A percentile compares a stretch with the other conserved stretches of the same genome.
Conservation (phyloP, 2,329 filamentous ascomycete genomes). For the Metarhizium sp. region DNA sequence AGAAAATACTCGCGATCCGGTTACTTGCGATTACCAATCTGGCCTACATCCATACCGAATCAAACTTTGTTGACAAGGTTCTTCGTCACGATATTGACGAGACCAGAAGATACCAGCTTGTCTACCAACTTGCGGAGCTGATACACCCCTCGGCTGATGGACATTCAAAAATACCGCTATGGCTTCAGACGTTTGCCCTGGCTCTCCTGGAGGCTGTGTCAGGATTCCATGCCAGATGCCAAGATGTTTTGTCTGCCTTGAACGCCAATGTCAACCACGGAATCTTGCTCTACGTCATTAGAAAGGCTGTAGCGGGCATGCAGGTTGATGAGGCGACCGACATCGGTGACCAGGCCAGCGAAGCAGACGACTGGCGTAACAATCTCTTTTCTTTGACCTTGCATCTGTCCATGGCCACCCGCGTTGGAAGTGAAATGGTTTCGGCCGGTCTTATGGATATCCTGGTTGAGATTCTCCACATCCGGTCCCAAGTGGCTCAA, state of each 20-base stretch:
- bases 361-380: conserved; percentile 81
- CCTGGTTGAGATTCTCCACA: conserved; percentile 76
- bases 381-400: conserved; percentile 81
- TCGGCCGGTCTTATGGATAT: conserved; percentile 84
- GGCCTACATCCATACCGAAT: conserved; percentile 78
- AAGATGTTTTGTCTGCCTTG: conserved; percentile 81
- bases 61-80: conserved; percentile 75
- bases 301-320: conserved; percentile 83
- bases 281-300: conserved; percentile 82
- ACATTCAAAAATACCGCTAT: conserved; percentile 57
- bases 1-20: conserved; percentile 69
- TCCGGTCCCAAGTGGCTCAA: conserved; percentile 73
- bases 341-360: conserved; percentile 50
- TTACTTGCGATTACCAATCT: conserved; percentile 84
- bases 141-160: conserved; percentile 73
- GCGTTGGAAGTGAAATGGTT: conserved; percentile 75
- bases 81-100: conserved; percentile 84
- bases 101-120: conserved; percentile 77
- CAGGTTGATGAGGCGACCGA: conserved; percentile 44
- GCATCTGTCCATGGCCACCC: conserved; percentile 64
- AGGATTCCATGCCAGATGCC: conserved; percentile 63
- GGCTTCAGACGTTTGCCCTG: conserved; percentile 75
- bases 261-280: conserved; percentile 96
- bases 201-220: conserved; percentile 78
- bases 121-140: conserved; percentile 85